Base-by-base conservation (phyloP, 2,329 filamentous ascomycete species). In the Arthroderma sp. region DNA sequence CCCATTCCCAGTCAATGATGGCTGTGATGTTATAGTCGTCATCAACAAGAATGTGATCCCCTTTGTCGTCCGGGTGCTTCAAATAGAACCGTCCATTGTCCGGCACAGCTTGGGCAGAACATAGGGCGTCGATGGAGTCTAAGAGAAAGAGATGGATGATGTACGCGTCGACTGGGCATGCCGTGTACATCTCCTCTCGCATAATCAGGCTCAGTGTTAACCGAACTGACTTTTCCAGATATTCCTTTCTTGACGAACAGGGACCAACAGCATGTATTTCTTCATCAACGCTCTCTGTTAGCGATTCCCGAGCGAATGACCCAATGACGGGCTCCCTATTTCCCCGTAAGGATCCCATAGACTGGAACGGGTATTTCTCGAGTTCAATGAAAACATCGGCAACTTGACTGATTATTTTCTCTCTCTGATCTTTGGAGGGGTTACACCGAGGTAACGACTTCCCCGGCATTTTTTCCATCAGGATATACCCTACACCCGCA, bases 1-100 rank as follows among this genome's bases (percentile, higher is more conserved):
- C 67, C 68, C 68, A 74, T 59, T 76, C 71, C 74, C 74, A 79
- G 60, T 79, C 76, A 55, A 79, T 74, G 33, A 79, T 74, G 0
- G 74, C 75, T 4, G 72, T 77, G 35, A 79, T 71, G 57, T 76
- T 74, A 58, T 68, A 75, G 6, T 76, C 52, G 2, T 75, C 67
- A 58, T 79, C 72, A 1, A 73, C 71, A 0, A 79, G 65, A 13
- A 79, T 70, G 52, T 79, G 75, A 55, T 78, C 74, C 2, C 73
- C 76, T 61, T 78, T 79, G 60, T 79, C 75, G 57, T 77, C 72
- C n/a, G 68, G 63, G 61, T 77, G 71, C 60, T 76, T 78, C 7
- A 79, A 63, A 57, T 73, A 78, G 63, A 72, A 79, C 23, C 62
- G 64, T 2, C 65, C 60, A 31, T 51, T 13, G 13, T 51, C 44